Conservation (phyloP, 2,329 filamentous ascomycete species). For the Trichophyton rubrum region DNA sequence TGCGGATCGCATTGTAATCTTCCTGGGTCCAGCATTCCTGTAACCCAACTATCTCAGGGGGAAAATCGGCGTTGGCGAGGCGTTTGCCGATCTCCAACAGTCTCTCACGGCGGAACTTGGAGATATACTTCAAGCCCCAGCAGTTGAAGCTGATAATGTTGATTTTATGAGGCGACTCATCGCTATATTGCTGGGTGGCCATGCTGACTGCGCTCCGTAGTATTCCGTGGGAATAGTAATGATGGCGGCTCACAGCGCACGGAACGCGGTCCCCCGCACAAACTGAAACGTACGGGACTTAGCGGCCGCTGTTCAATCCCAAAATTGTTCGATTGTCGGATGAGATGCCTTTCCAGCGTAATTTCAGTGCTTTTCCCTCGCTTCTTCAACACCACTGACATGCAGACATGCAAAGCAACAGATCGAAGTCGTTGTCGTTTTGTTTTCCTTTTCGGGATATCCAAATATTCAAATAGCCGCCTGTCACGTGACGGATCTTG, state of each 20-base stretch:
- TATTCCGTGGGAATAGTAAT: no score
- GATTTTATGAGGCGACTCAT: slow-evolving; percentile 42
- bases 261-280: background rate
- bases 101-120: slow-evolving; percentile 63
- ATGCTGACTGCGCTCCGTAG: background rate
- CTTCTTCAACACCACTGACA: no score
- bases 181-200: slow-evolving; percentile 11
- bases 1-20: slow-evolving; percentile 68
- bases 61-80: slow-evolving; percentile 53
- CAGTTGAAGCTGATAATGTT: slow-evolving; percentile 84
- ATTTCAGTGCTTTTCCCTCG: no score
- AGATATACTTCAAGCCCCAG: slow-evolving; percentile 87
- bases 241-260: background rate
- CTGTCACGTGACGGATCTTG: background rate
- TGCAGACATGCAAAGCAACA: background rate
- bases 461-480: background rate
- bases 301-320: no score
- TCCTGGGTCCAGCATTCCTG: slow-evolving; percentile 89
- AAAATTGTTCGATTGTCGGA: no score
- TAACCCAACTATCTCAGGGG: slow-evolving; percentile 76
- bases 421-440: background rate
- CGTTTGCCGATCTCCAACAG: slow-evolving; percentile 73
- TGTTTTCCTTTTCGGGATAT: background rate
- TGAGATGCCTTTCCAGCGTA: no score
- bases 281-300: no score